Evolutionary conservation across 2,329 filamentous ascomycete species (phyloP), one percentile per base, ranked within the genome.

Genomic region (Microdochium bolleyi): DNA sequence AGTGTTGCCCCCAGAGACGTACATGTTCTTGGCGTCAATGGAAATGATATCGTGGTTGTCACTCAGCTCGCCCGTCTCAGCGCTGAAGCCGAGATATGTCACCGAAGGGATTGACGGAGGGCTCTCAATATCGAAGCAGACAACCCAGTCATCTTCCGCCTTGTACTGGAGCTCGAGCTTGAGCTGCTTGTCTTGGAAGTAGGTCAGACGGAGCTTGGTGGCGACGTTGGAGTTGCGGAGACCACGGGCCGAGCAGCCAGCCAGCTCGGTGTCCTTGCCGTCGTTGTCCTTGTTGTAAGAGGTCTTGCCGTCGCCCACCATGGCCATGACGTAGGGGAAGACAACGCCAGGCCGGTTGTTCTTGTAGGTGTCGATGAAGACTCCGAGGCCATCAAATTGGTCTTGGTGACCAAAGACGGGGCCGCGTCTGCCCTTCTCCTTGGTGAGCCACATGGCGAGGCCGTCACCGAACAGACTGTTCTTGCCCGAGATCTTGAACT

Each of bases 301-400:
- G 7, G 87, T 95, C 67, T 90, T 77, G 56, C 94, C 92, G 68
- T 99, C 94, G 55, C 94, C 94, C 60, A 91, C 78, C 94, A 97
- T 97, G 57, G 92, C 92, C 92, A 97, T 96, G 64, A 99, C 87
- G 67, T 96, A 96, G 50, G 94, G 94, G 73, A 99, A 99, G 49
- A 96, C 88, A 44, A 90, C 87, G 46, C 94, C 94, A 0, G 94
- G 92, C 14, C 94, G 85, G 76, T 96, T 96, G 77, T 99, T 99
- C 84, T 99, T 99, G 80, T 99, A 99, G 48, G 94, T 99, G 69
- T 99, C 94, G 73, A 99, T 83, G 76, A 96, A 97, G 70, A 99
- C 80, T 52, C 91, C 94, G 49, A 99, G 80, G 3, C 94, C 94
- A 69, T 99, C 92, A 62, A 97, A 99, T 58, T 83, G 83, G 73